Percentiles rank a stretch among this genome's conserved stretches.
Evolutionary conservation across 2,329 filamentous ascomycete species (phyloP).

Genomic region (Fusarium buxicola): DNA sequence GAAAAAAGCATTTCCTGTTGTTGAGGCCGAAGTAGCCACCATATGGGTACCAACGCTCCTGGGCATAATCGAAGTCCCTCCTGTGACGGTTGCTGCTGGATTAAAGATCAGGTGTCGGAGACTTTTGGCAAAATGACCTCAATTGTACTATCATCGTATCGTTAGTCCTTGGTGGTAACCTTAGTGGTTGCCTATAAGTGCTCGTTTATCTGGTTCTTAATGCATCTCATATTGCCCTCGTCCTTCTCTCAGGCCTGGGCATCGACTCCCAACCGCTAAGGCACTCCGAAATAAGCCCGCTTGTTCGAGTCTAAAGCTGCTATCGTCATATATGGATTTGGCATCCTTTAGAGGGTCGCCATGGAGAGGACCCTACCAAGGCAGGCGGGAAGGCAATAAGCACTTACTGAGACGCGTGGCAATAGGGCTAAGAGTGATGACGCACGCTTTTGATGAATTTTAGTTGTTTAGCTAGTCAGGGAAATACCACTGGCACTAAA

Average conservation of each 20-base stretch:
- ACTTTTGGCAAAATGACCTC: neutral
- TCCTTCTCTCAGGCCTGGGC: neutral
- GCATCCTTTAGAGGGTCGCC: no score
- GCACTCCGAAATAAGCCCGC: no score
- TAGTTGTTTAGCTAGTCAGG: neutral
- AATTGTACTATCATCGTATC: neutral
- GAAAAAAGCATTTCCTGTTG: slow-evolving; percentile 25
- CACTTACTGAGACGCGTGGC: neutral
- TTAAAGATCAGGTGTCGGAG: no score
- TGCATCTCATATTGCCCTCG: neutral
- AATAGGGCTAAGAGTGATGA: no score
- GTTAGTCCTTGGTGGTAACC: neutral
- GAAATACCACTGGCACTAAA: neutral
- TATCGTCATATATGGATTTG: no score
- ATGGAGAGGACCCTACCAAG: neutral
- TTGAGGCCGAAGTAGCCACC: slow-evolving; percentile 23
- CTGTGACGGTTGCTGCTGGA: no score
- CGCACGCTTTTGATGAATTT: neutral
- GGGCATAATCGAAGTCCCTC: slow-evolving; percentile 17
- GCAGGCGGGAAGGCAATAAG: neutral
- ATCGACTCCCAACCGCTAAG: no score
- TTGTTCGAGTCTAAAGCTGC: no score
- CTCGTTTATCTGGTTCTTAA: neutral
- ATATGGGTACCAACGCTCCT: slow-evolving; percentile 17
- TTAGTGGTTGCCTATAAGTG: neutral